Base-by-base conservation (phyloP, 495 filamentous ascomycete genomes). In the Daldinia grandis region DNA sequence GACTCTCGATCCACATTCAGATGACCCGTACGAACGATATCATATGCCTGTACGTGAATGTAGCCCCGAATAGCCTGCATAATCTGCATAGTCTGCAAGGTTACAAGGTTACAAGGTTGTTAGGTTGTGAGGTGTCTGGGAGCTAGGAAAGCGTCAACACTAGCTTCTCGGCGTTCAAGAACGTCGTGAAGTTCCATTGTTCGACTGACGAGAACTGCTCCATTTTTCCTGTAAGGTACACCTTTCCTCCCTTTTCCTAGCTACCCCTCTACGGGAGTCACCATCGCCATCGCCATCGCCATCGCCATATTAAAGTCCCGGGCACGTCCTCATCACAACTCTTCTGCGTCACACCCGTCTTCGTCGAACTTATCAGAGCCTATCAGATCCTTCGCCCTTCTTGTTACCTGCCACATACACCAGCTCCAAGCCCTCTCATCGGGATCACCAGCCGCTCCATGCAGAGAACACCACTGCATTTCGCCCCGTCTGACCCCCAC, bases 171-270 rank as follows among this genome's bases (percentile, higher is more conserved):
- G 57, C 60, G 57, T 61, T 68, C 61, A 42, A 68, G 33, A 58
- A 62, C 65, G 65, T 73, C 37, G 44, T 62, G 60, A 64, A 73
- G 60, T 40, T n/a, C n/a, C n/a, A n/a, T n/a, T 53, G 37, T 38
- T 64, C 38, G 49, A 58, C 56, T 65, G 49, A 24, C 24, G 30
- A 55, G 40, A 61, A 30, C 9, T 50, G 66, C 71, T 50, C 66
- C 62, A 66, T 62, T 66, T 73, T 73, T 73, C 51, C 62, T 70
- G 62, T 74, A 74, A 74, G 71, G 71, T 70, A 74, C 71, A 74
- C 71, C 38, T 62, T 56, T n/a, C 49, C 30, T 33, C 35, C 30
- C 14, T 51, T 33, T 33, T 35, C 10, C 33, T 35, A 1, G 19
- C 44, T 55, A 66, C 62, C 71, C 66, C 70, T 69, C 66, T 62